Base-by-base conservation (phyloP, 805 yeast genomes). In the Schwanniomyces pseudopolymorphus region DNA sequence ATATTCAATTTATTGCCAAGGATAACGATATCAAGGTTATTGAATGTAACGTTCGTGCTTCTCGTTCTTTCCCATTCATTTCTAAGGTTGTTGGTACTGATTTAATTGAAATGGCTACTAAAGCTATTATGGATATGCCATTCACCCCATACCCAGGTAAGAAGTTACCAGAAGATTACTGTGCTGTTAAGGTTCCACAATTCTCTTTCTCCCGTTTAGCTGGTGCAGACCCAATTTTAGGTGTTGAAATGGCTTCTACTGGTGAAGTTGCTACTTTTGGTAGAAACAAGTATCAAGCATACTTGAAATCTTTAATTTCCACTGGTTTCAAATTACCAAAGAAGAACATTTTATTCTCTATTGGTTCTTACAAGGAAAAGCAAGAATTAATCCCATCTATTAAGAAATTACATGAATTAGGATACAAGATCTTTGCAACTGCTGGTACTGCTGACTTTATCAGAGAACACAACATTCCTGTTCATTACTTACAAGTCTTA, bases 391-490 rank as follows among this genome's bases (percentile, higher is more conserved):
- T 94, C 54, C 98, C 99, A 44, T 80, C 92, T 24, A 89, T 94
- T 56, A 77, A 78, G 69, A 87, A 83, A 64, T 76, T 94, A 50
- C 75, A 83, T 67, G 88, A 87, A 65, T 71, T 89, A 68, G 98
- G 97, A 48, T 94, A 77, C 79, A 85, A 85, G 60, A 75, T 94
- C 60, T 95, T 90, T 72, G 99, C 98, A 38, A 94, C 99, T 54
- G 89, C 98, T 24, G 99, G 99, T 77, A 94, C 99, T 55, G 96
- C 98, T 54, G 99, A 94, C 70, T 94, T 94, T 75, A 84, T 94
- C 60, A 89, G 88, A 67, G 99, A 94, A 70, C 96, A 94, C 67
- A 87, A 84, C 42, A 79, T 94, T 54, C 96, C 97, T 44, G 97
- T 94, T 49, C 91, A 90, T 72, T 95, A 89, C 72, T 80, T 94